A percentile compares a stretch with the other conserved stretches of the same genome.
phyloP scores from a whole-genome alignment of 2,329 filamentous ascomycete species.

The Talaromyces sp. region DNA sequence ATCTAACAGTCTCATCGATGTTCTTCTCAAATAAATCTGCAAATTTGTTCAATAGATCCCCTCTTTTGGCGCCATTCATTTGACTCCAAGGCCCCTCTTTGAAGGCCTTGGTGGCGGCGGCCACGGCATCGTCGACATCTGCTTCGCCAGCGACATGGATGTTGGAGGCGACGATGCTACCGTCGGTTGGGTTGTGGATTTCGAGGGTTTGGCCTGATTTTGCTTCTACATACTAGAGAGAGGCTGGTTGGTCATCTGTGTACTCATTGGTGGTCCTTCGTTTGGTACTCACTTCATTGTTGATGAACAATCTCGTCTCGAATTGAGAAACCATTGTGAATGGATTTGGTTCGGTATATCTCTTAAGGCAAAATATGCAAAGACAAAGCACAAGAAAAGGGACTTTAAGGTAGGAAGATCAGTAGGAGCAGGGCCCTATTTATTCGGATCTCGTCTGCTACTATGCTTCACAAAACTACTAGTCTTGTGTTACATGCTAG shows the following conservation, averaged over 20 bases:
- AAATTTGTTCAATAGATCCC: constrained; percentile 44
- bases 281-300: constrained; percentile 42
- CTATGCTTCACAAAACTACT: background rate
- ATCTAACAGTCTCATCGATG: constrained; percentile 33
- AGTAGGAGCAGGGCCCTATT: background rate
- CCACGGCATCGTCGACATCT: constrained; percentile 45
- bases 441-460: background rate
- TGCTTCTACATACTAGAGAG: constrained; percentile 41
- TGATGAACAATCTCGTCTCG: constrained; percentile 44
- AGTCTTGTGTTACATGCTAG: background rate
- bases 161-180: constrained; percentile 31
- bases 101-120: constrained; percentile 44
- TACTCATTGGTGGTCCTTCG: too few species aligned
- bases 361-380: background rate
- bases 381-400: too few species aligned
- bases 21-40: constrained; percentile 44
- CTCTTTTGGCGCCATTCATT: constrained; percentile 35
- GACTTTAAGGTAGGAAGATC: too few species aligned
- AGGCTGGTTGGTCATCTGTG: background rate
- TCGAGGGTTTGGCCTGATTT: constrained; percentile 47
- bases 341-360: background rate
- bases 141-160: constrained; percentile 46
- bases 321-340: background rate
- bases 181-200: constrained; percentile 43
- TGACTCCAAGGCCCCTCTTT: constrained; percentile 40